Evolutionary conservation across 768 basidiomycete species (phyloP).

Genomic region (Lyophyllum atratum): DNA sequence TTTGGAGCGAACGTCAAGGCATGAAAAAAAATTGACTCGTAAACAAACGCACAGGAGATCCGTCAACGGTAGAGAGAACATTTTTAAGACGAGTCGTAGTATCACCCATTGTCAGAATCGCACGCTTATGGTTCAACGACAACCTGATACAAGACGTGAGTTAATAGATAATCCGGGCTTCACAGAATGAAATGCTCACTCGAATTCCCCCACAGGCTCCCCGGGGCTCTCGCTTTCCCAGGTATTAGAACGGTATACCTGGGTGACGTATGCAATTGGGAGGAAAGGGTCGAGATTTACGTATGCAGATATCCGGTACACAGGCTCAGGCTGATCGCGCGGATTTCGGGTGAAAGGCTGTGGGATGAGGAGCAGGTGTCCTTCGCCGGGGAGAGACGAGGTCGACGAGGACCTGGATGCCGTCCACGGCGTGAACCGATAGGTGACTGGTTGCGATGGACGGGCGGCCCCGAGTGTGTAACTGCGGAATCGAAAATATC

Average conservation of each 20-base stretch:
- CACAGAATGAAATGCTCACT: constrained; percentile 23
- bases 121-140: constrained; percentile 42
- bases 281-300: constrained; percentile 49
- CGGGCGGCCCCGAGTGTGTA: not conserved
- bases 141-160: constrained; percentile 26
- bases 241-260: constrained; percentile 29
- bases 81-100: constrained; percentile 39
- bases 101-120: constrained; percentile 42
- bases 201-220: constrained; percentile 40
- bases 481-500: not conserved
- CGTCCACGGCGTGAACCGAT: constrained; percentile 40
- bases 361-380: constrained; percentile 37
- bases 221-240: constrained; percentile 29
- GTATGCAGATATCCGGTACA: constrained; percentile 43
- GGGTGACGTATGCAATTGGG: constrained; percentile 45
- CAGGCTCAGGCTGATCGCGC: constrained; percentile 18
- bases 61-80: constrained; percentile 34
- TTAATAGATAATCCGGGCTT: not conserved
- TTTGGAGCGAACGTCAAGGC: not conserved
- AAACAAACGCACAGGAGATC: constrained; percentile 28
- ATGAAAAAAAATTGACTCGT: not conserved
- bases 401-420: constrained; percentile 5
- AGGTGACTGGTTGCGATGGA: constrained; percentile 32
- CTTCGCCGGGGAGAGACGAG: not conserved
- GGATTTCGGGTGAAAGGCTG: constrained; percentile 17